phyloP scores from a whole-genome alignment of 352 stramenopile genomes.

The Phytopythium aichiense region DNA sequence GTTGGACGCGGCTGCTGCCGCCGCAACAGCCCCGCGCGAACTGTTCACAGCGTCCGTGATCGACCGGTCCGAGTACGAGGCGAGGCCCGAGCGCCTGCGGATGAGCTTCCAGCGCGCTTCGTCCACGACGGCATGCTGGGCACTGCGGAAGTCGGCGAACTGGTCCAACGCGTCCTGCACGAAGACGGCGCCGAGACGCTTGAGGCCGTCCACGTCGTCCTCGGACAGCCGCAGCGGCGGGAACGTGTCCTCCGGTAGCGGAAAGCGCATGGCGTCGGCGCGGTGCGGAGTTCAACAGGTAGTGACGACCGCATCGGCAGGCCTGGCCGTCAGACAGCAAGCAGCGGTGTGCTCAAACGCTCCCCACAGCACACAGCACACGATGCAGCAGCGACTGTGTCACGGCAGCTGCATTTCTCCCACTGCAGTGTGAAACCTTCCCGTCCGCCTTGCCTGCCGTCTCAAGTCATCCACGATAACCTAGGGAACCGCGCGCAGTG shows the following conservation, averaged over 20 bases:
- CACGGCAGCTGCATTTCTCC: not conserved
- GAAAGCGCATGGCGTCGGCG: slow-evolving; percentile 23
- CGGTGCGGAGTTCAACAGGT: not conserved
- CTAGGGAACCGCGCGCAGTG: not conserved
- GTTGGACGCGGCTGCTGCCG: slow-evolving; percentile 13
- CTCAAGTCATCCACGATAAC: not conserved
- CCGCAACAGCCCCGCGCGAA: slow-evolving; percentile 8
- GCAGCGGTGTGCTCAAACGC: not conserved
- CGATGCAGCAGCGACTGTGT: not conserved
- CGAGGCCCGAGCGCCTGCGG: slow-evolving; percentile 26
- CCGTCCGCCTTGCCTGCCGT: too few species aligned
- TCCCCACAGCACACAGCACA: not conserved
- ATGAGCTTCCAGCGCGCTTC: slow-evolving; percentile 44
- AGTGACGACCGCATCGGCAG: not conserved
- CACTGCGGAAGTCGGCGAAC: slow-evolving; percentile 36
- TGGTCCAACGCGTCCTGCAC: slow-evolving; percentile 39
- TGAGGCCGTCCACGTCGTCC: slow-evolving; percentile 35
- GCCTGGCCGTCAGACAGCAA: too few species aligned
- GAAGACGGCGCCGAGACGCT: slow-evolving; percentile 26
- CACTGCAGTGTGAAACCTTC: too few species aligned
- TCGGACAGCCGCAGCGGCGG: slow-evolving; percentile 33
- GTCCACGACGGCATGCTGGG: slow-evolving; percentile 33
- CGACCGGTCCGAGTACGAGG: slow-evolving; percentile 24
- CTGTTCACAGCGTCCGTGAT: slow-evolving; percentile 9
- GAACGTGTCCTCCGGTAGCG: slow-evolving; percentile 31